Evolutionary conservation across 306 rosid species (phyloP), one percentile per base, ranked within the genome.

Genomic region (Amphicarpaea edgeworthii): DNA sequence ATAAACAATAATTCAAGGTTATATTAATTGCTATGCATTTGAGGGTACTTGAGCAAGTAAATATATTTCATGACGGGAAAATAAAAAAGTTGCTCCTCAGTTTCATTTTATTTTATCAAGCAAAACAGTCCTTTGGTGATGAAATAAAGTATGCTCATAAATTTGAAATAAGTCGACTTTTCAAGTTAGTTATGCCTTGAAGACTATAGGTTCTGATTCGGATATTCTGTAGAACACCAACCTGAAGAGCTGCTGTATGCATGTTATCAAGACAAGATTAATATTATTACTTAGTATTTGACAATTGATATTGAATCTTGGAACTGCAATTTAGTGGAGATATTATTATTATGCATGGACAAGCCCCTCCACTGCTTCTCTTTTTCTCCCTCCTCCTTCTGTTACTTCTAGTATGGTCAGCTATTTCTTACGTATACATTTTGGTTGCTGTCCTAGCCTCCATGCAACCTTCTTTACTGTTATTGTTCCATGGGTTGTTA

Each of bases 11-110:
- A 21, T 60, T 47, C 2, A 1, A 21, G 38, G 45, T 62, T 59
- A 77, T 71, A 38, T 76, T 32, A 32, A 57, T 28, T 46, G 59
- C 14, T 57, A 61, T 77, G 70, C 71, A 65, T 81, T 66, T 38
- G 62, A 46, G 47, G 53, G 57, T 57, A 62, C 40, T 19, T 64
- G 51, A 38, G 59, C 19, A 45, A 46, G 34, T 57, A 17, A 64
- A 34, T 74, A 63, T 70, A 62, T 41, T 46, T 71, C 58, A 17
- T 71, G 67, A 26, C 19, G 51, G 47, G 7, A 12, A 66, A 66
- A 38, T 49, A 23, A n/a, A 59, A 74, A 43, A 17, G 45, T 57
- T 41, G n/a, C 43, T 23, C 50, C 30, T 37, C 12, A 37, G 41
- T 20, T 58, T 80, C 21, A 37, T 63, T 75, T 19, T 30, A 62